Evolutionary conservation across 192 early-diverging fungal species (phyloP).

Genomic region (Coemansia sp.): DNA sequence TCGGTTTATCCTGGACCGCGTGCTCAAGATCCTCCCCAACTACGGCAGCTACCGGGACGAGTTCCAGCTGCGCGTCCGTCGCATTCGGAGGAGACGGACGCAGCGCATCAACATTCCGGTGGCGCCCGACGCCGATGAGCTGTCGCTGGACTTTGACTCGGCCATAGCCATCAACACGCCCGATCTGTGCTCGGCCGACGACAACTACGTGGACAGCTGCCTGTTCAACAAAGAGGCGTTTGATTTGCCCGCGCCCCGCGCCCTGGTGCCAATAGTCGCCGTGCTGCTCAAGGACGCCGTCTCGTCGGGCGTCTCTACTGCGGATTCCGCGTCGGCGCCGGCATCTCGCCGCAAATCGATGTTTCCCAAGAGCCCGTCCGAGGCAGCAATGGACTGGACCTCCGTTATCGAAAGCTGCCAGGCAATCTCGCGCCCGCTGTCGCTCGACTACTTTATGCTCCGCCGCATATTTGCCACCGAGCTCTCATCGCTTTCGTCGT

Average conservation of each 20-base stretch:
- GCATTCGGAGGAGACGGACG: conserved; percentile 13
- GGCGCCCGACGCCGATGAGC: conserved; percentile 11
- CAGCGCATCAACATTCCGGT: background rate
- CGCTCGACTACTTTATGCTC: conserved; percentile 45
- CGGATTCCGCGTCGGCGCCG: background rate
- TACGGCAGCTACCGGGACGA: conserved; percentile 42
- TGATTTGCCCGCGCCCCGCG: conserved; percentile 39
- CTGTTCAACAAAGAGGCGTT: conserved; percentile 40
- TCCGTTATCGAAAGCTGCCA: conserved; percentile 24
- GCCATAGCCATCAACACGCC: conserved; percentile 43
- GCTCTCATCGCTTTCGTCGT: conserved; percentile 19
- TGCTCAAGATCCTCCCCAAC: conserved; percentile 47
- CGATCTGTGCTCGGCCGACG: conserved; percentile 36
- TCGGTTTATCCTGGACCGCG: conserved; percentile 38
- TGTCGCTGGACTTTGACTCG: conserved; percentile 49
- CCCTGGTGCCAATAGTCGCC: conserved; percentile 48
- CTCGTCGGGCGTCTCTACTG: conserved; percentile 14
- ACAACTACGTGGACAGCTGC: conserved; percentile 37
- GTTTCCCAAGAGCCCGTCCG: background rate
- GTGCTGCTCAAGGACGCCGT: conserved; percentile 50
- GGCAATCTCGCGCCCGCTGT: conserved; percentile 21
- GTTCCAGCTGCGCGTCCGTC: conserved; percentile 31
- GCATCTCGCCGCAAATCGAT: background rate
- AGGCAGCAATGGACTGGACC: conserved; percentile 15
- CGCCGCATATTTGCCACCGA: conserved; percentile 47